These are phyloP conservation scores for Fusarium lyarnte DNA, from an alignment of 2,329 filamentous ascomycete species.

Conservation along the genomic window DNA sequence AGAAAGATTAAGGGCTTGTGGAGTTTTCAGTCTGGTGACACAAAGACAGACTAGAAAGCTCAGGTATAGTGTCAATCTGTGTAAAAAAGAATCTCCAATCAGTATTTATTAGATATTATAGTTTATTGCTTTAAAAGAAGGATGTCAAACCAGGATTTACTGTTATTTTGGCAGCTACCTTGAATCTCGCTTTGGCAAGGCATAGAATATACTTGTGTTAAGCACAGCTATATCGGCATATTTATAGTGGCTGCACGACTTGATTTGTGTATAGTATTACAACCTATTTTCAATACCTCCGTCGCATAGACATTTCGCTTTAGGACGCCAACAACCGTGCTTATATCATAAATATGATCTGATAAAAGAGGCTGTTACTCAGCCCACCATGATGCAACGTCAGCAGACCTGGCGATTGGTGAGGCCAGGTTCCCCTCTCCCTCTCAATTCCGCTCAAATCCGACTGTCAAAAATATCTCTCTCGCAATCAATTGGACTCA, in stretches of 20 bases:
- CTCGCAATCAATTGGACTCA: background rate
- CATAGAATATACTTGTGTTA: too few species aligned
- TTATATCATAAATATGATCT: background rate
- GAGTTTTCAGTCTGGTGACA: too few species aligned
- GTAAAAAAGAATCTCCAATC: background rate
- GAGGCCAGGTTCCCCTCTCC: background rate
- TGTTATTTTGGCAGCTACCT: too few species aligned
- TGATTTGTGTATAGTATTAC: background rate
- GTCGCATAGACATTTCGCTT: background rate
- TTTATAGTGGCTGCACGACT: background rate
- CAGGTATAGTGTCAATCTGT: fast-evolving
- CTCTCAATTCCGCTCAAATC: background rate
- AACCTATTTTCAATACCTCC: fast-evolving
- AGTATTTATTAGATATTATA: background rate
- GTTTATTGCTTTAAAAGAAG: fast-evolving
- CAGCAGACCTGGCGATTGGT: background rate
- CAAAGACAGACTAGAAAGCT: background rate
- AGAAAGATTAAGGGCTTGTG: background rate
- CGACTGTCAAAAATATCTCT: background rate
- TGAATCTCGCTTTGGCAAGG: too few species aligned
- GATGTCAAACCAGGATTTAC: too few species aligned
- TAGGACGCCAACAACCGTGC: fast-evolving
- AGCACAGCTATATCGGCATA: too few species aligned
- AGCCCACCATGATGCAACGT: background rate
- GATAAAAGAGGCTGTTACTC: background rate